Base-by-base conservation (phyloP, 352 stramenopile genomes). In the Pythium aristosporum region DNA sequence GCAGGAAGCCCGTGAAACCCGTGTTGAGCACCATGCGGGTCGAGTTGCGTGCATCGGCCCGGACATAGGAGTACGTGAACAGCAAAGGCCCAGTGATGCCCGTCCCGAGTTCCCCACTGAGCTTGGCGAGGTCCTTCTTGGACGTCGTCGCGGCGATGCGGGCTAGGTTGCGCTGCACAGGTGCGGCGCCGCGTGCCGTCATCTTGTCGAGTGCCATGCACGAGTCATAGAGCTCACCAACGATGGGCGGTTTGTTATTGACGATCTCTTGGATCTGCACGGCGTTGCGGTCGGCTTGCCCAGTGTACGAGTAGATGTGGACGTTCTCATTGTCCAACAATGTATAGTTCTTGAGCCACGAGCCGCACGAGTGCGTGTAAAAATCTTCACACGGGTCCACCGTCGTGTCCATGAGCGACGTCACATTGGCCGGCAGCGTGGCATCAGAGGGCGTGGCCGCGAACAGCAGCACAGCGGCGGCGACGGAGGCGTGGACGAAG, bases 1-100 rank as follows among this genome's bases (percentile, higher is more conserved):
- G 73, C 34, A 74, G 82, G 42, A 98, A 74, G 5, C 93, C 71
- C 9, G 67, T 74, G 57, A 92, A 76, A 28, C 64, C 74, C 3
- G 98, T 63, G 70, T 95, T 87, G 2, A 89, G 67, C 15, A 96
- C 71, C 55, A 86, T 91, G 51, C 76, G 68, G 52, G 88, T 82
- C 10, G 75, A 80, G 59, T 97, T 87, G 54, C 89, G 82, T 42
- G n/a, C n/a, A n/a, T n/a, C n/a, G 39, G 93, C 95, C 46, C 97
- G 84, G 18, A 92, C 84, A 12, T 43, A 50, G 25, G 50, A 42
- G 3, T 71, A 71, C 7, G 71, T 78, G 21, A 46, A 46, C 12
- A 46, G 39, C 39, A 13, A 2, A 6, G 39, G 13, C 5, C 39
- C 39, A n/a, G 6, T 46, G 18, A 0, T 6, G 39, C 39, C 39